Evolutionary conservation across 2,329 filamentous ascomycete species (phyloP).

Genomic region (Colletotrichum eremochloae): DNA sequence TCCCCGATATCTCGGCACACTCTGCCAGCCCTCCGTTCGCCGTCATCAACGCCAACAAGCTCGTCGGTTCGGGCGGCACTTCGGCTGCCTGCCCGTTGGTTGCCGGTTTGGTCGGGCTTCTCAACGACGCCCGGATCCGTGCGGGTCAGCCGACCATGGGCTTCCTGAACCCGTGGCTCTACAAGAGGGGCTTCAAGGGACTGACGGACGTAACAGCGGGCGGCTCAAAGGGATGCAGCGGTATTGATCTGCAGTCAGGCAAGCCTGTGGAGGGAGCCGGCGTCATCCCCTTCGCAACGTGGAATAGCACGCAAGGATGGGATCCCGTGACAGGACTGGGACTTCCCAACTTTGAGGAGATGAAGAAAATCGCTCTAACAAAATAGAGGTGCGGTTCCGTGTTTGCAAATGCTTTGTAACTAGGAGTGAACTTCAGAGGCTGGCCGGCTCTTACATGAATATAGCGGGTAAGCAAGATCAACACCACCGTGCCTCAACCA

Average conservation of each 20-base stretch:
- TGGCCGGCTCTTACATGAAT: constrained; percentile 17
- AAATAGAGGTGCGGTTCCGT: constrained; percentile 34
- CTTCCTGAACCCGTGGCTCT: constrained; percentile 74
- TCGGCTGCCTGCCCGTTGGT: constrained; percentile 73
- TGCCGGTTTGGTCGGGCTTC: constrained; percentile 71
- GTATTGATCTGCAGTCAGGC: constrained; percentile 45
- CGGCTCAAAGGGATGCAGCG: constrained; percentile 45
- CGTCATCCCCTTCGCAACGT: constrained; percentile 46
- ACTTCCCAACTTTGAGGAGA: constrained; percentile 57
- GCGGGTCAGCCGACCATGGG: constrained; percentile 67
- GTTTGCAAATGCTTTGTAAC: constrained; percentile 1
- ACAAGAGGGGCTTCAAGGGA: constrained; percentile 51
- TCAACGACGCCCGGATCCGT: constrained; percentile 73
- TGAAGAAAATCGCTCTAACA: constrained; percentile 39
- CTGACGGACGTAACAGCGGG: constrained; percentile 53
- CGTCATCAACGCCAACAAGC: constrained; percentile 48
- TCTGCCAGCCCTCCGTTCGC: constrained; percentile 46
- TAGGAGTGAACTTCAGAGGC: constrained; percentile 11
- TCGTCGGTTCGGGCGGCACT: constrained; percentile 47
- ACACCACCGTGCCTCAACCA: too few species aligned
- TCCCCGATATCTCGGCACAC: constrained; percentile 74
- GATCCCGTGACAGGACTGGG: constrained; percentile 59
- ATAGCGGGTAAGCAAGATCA: neutral
- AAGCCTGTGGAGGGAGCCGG: constrained; percentile 45
- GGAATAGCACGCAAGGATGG: constrained; percentile 55